Evolutionary conservation across 2,329 filamentous ascomycete species (phyloP), one percentile per base, ranked within the genome.

Genomic region (Neurospora sp.): DNA sequence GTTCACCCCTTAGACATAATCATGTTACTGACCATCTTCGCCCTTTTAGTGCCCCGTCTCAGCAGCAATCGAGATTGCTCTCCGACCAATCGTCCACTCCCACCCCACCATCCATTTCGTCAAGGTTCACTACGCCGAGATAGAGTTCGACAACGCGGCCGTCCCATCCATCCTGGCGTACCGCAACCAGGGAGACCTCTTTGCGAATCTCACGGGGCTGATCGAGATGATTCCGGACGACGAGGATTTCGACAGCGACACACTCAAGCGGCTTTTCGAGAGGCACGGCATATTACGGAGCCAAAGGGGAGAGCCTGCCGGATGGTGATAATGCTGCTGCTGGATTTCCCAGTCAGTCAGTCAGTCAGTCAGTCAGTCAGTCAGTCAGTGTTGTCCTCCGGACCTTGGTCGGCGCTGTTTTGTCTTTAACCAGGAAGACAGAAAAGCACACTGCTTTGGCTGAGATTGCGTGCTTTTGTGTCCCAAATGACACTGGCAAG

Each of bases 101-200:
- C 84, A 97, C 77, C 85, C 88, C 28, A 86, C 88, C 10, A 87
- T 92, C 40, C 92, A 92, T 77, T 98, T 99, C 78, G 87, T 98
- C 82, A 96, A 95, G 82, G 87, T 98, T 66, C 90, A 97, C 80
- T 92, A 93, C 78, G 89, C 92, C 72, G 94, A 97, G 70, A 96
- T 97, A 43, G 94, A 98, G 79, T 97, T 98, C 84, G 93, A 97
- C 78, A 88, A 91, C 70, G 91, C 93, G 39, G 90, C 91, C 66
- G 91, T 97, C 1, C 96, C 96, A 0, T 93, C 96, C 4, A 84
- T 98, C 43, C 84, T 98, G 67, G 95, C 92, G 11, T 99, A 99
- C 83, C 89, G 89, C 70, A 92, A 90, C 76, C 88, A 90, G 77
- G 94, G 93, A 68, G 94, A 98, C 73, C 89, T 97, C 73, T 93